Percentiles rank a stretch among this genome's conserved stretches.
Evolutionary conservation across 306 rosid genomes (phyloP).

Genomic region (Corylus americana): DNA sequence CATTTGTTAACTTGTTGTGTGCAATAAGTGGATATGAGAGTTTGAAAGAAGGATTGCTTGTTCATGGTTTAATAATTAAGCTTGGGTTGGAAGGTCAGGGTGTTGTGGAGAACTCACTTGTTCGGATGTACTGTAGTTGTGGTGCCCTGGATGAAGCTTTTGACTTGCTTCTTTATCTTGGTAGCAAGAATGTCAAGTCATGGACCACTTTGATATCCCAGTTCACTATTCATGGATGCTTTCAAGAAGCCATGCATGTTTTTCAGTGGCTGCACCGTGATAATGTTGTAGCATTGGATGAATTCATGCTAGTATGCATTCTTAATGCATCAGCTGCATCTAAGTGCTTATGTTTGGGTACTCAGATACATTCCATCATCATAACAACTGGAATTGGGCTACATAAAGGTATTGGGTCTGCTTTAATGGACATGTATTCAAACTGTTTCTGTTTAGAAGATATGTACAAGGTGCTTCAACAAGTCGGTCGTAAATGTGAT

Average conservation of each 20-base stretch:
- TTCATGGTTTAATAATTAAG: constrained; percentile 7
- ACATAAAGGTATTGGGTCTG: not conserved
- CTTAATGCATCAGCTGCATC: constrained; percentile 2
- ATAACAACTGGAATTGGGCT: not conserved
- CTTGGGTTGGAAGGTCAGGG: constrained; percentile 12
- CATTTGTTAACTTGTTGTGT: constrained; percentile 5
- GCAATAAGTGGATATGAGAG: not conserved
- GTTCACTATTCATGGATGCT: not conserved
- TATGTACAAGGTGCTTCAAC: constrained; percentile 1
- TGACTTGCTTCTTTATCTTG: not conserved
- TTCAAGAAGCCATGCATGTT: constrained; percentile 5
- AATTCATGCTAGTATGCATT: constrained; percentile 2
- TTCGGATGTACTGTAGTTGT: constrained; percentile 6
- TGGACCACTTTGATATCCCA: constrained; percentile 5
- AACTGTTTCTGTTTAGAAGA: constrained; percentile 2
- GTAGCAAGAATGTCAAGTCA: not conserved
- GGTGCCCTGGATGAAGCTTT: constrained; percentile 2
- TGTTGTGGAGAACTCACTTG: constrained; percentile 4
- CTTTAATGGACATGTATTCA: constrained; percentile 8
- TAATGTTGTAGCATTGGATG: not conserved
- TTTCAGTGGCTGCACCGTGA: constrained; percentile 3
- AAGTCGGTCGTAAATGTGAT: not conserved
- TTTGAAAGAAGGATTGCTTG: constrained; percentile 1
- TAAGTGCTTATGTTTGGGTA: constrained; percentile 6
- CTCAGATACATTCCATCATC: constrained; percentile 3